phyloP scores from a whole-genome alignment of 108 stramenopile genomes.

The Conticribra weissflogii region DNA sequence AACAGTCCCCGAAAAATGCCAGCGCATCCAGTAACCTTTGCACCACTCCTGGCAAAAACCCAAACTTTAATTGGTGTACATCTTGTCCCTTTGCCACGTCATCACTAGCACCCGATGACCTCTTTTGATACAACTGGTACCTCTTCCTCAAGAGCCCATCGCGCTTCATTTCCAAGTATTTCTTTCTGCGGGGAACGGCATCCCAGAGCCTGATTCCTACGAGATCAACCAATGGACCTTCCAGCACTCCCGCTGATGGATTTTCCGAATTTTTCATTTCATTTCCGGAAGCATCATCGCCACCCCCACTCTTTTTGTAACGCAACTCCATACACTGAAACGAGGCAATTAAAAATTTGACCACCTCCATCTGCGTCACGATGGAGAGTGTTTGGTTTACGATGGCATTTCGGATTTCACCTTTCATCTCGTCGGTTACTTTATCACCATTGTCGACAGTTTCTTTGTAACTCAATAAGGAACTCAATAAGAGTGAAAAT shows the following conservation, averaged over 20 bases:
- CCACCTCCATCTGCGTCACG: conserved; percentile 15
- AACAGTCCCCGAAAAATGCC: neutral
- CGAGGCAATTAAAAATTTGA: conserved; percentile 33
- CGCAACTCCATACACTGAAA: conserved; percentile 44
- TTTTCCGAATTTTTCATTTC: neutral
- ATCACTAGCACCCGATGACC: neutral
- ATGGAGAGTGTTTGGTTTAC: neutral
- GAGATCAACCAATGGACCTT: conserved; percentile 31
- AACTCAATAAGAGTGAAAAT: neutral
- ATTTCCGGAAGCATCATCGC: neutral
- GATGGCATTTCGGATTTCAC: neutral
- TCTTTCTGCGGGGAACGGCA: conserved; percentile 16
- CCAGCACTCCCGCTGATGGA: conserved; percentile 8
- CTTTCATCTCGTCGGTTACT: neutral
- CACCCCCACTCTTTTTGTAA: neutral
- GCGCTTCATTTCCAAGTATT: conserved; percentile 25
- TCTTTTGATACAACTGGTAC: conserved; percentile 32
- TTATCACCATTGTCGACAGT: neutral
- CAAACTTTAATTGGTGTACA: conserved; percentile 1
- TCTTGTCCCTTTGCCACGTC: neutral
- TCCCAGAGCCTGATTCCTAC: conserved; percentile 39
- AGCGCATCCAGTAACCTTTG: conserved; percentile 20
- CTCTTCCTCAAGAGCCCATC: conserved; percentile 41
- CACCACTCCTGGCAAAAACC: conserved; percentile 32
- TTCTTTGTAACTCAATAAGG: neutral